Base-by-base conservation (phyloP, 371 early-diverging fungal genomes). In the Lichtheimia corymbifera region DNA sequence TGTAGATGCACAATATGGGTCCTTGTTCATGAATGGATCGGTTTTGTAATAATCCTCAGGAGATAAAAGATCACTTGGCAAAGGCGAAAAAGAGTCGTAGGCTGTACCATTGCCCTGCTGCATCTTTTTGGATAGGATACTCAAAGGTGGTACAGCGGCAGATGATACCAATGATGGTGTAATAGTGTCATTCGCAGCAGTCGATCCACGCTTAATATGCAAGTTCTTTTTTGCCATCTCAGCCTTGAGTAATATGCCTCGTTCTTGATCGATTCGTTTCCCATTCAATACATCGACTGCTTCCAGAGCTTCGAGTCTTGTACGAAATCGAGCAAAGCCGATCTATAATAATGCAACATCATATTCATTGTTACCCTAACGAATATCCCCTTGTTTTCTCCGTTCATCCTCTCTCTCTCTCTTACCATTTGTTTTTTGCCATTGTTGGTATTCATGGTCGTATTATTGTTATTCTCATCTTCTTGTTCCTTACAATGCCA, bases 191-290 rank as follows among this genome's bases (percentile, higher is more conserved):
- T 28, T 43, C 25, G 69, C 7, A 28, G 66, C 24, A 11, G n/a
- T 50, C 14, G 67, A 66, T 14, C 70, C 63, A 27, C 87, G 77
- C 54, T 88, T 90, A 42, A 88, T 89, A 70, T 91, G 91, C 24
- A 96, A 77, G 67, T 96, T 94, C 79, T 96, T 97, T 74, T 95
- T 95, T 45, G 97, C 97, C 90, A 97, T 90, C 65, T 97, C 97
- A 5, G 96, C 96, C 74, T 96, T 96, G 50, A 97, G 83, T 18
- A 93, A 73, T 27, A 87, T 88, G 22, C 91, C 91, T 27, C 83
- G 83, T 60, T 96, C 95, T 15, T 88, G 86, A 66, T 97, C 97
- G 17, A 95, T 87, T 57, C 86, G 88, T 62, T 93, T 86, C 2
- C 97, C 96, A 35, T 83, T 93, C 53, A 97, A 82, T 17, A 93